Evolutionary conservation across 1,284 basidiomycete genomes (phyloP).

Genomic region (Boletus albobrunnescens): DNA sequence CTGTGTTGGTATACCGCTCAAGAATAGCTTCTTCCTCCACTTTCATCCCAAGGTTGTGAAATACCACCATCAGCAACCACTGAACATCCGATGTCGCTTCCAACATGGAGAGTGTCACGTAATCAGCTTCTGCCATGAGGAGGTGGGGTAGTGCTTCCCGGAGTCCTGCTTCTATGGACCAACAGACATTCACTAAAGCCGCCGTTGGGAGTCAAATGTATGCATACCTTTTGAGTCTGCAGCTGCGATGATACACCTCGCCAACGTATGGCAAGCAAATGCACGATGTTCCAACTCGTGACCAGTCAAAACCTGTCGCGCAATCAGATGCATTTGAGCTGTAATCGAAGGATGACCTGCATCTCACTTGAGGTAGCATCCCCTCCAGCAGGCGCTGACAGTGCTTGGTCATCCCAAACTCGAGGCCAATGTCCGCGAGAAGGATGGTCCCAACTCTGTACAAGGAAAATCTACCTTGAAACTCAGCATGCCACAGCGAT

Average conservation of each 20-base stretch:
- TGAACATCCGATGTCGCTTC: constrained; percentile 61
- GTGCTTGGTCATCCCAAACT: constrained; percentile 69
- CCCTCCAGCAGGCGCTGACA: constrained; percentile 64
- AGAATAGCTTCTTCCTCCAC: constrained; percentile 54
- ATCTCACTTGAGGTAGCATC: constrained; percentile 69
- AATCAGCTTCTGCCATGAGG: constrained; percentile 62
- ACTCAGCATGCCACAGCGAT: constrained; percentile 75
- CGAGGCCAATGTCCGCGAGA: constrained; percentile 70
- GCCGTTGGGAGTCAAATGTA: constrained; percentile 1
- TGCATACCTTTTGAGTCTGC: constrained; percentile 32
- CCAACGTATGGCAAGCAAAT: constrained; percentile 67
- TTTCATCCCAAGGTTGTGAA: constrained; percentile 60
- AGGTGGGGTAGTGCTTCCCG: constrained; percentile 58
- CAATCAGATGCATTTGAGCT: neutral
- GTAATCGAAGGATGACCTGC: neutral
- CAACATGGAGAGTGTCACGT: constrained; percentile 52
- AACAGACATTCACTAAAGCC: constrained; percentile 1
- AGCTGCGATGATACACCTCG: constrained; percentile 64
- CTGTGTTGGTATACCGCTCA: constrained; percentile 45
- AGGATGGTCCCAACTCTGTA: constrained; percentile 67
- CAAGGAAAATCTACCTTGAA: constrained; percentile 59
- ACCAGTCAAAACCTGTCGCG: constrained; percentile 58
- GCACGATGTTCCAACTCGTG: constrained; percentile 71
- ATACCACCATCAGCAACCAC: constrained; percentile 64
- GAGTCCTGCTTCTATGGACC: constrained; percentile 37